phyloP scores from a whole-genome alignment of 805 yeast genomes.

The Teunomyces lycoperdinae region DNA sequence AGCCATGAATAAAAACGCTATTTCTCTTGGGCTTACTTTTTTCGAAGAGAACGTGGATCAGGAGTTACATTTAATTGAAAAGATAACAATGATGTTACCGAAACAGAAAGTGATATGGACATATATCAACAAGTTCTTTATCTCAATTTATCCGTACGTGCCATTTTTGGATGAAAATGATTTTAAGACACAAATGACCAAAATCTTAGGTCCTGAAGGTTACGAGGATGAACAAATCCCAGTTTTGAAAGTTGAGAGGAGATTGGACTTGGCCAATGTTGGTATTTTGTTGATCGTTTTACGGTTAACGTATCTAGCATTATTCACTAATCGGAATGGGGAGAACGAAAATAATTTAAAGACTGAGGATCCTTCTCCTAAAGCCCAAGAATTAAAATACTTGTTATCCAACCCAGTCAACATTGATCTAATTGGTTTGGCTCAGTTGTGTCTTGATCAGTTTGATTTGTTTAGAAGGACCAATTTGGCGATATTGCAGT shows the following conservation, averaged over 20 bases:
- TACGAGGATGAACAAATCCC: conserved; percentile 18
- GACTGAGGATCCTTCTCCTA: conserved; percentile 22
- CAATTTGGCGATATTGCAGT: conserved; percentile 55
- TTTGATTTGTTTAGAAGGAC: conserved; percentile 41
- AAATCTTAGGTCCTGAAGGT: conserved; percentile 19
- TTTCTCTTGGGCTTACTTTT: conserved; percentile 33
- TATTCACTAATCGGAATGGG: conserved; percentile 33
- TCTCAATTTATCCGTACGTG: conserved; percentile 16
- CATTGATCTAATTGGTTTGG: conserved; percentile 19
- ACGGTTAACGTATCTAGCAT: conserved; percentile 33
- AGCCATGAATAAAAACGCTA: conserved; percentile 26
- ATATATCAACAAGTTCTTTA: conserved; percentile 16
- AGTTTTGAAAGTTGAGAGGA: conserved; percentile 25
- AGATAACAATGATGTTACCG: conserved; percentile 16
- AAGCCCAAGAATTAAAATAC: conserved; percentile 20
- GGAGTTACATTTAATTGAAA: conserved; percentile 17
- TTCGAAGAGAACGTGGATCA: conserved; percentile 30
- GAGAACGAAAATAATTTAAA: conserved; percentile 27
- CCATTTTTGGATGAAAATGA: conserved; percentile 20
- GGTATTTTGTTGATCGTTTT: conserved; percentile 33
- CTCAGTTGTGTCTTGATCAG: conserved; percentile 35
- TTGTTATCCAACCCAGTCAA: conserved; percentile 21
- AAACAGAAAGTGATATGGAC: conserved; percentile 14
- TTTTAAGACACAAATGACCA: conserved; percentile 13
- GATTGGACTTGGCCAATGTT: conserved; percentile 32